A percentile compares a stretch with the other conserved stretches of the same genome.
Conservation (phyloP, 345 rosid genomes). For the Gossypium turneri region DNA sequence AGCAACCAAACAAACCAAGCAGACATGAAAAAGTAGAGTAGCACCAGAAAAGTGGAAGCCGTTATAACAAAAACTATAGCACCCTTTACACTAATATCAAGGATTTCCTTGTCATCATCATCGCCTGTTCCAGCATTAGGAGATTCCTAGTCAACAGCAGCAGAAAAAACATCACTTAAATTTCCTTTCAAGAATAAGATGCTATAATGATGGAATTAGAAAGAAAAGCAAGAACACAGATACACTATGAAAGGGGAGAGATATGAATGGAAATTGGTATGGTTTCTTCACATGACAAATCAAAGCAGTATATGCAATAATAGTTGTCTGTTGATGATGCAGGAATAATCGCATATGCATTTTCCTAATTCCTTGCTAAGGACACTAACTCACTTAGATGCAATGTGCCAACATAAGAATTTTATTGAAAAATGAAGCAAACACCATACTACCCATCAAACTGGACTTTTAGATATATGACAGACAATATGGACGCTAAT, state of each 20-base stretch:
- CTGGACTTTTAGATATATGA: background rate
- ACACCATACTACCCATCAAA: background rate
- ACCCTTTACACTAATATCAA: slow-evolving; percentile 81
- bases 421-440: background rate
- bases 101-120: slow-evolving; percentile 71
- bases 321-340: background rate
- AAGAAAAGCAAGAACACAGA: slow-evolving; percentile 3
- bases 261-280: background rate
- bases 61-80: slow-evolving; percentile 77
- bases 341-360: background rate
- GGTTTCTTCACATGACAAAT: background rate
- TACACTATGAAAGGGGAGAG: background rate
- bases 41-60: slow-evolving; percentile 82
- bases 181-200: slow-evolving; percentile 12
- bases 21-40: slow-evolving; percentile 72
- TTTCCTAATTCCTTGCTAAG: slow-evolving; percentile 7
- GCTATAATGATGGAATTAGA: background rate
- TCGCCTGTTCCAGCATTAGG: slow-evolving; percentile 29
- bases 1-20: slow-evolving; percentile 16
- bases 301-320: background rate
- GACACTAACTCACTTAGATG: background rate
- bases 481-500: background rate
- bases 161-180: slow-evolving; percentile 11
- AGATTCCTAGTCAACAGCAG: slow-evolving; percentile 43
- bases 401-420: background rate